Base-by-base conservation (phyloP, 805 yeast genomes). In the Cyberlindnera maritima region DNA sequence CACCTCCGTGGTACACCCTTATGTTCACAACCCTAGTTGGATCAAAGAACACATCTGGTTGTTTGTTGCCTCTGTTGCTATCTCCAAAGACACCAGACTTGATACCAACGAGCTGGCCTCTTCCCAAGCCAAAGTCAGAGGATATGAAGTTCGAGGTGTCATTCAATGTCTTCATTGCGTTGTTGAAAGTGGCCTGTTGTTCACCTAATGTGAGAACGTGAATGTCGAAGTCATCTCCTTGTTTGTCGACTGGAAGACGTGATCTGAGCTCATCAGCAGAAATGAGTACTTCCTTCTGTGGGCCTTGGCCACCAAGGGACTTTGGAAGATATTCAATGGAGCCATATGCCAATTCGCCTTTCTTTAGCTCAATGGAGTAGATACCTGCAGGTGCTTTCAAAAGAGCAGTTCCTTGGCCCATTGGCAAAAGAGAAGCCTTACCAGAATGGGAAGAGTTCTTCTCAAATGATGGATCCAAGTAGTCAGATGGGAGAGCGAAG, bases 1-100 rank as follows among this genome's bases (percentile, higher is more conserved):
- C 95, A 19, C 67, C 62, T 2, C 96, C 97, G 54, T 83, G 80
- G 53, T 79, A 84, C 0, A 90, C 75, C 47, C 88, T 74, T 1
- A 90, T 75, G 41, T 71, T 72, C n/a, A 60, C 63, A 2, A 86
- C 68, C 8, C 59, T 56, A 13, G 53, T 52, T 14, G 74, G 63
- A 54, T 72, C 69, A 49, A 73, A 68, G 4, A 69, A 65, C 6
- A 62, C 60, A 7, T 63, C 39, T 12, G 57, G 57, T 19, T 64
- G 63, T 4, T 58, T 50, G 14, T 61, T 59, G 2, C 54, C 55
- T 29, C 64, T 50, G 13, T 57, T 49, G 13, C 45, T 29, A 15
- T 57, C 58, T 13, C 72, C 71, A 14, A 71, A 55, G 5, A 59
- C 40, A 1, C 62, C 57, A 31, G 77, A 68, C 51, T 70, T 75